Evolutionary conservation across 257 asterid genomes (phyloP).

Genomic region (Solanum bulbocastanum): DNA sequence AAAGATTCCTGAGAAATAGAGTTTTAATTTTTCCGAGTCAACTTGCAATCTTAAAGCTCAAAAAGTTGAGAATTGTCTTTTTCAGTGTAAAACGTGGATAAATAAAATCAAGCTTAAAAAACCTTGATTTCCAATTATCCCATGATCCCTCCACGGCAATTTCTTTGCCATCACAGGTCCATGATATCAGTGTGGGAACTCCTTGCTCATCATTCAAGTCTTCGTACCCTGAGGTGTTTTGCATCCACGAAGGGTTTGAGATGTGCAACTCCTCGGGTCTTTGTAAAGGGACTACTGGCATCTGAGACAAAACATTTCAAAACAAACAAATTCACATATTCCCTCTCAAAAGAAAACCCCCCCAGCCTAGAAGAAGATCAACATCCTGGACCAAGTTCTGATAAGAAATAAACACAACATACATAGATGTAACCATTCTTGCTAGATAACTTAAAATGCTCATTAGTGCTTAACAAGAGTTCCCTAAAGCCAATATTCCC

Average conservation of each 20-base stretch:
- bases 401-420: not conserved
- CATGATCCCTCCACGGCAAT: slow-evolving; percentile 95
- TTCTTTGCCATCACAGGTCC: slow-evolving; percentile 83
- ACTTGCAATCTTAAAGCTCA: slow-evolving; percentile 5
- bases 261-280: slow-evolving; percentile 80
- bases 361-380: not conserved
- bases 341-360: not conserved
- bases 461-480: not conserved
- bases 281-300: slow-evolving; percentile 87
- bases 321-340: not conserved
- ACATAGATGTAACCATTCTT: not conserved
- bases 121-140: slow-evolving; percentile 98
- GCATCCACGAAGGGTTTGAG: slow-evolving; percentile 93
- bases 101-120: not conserved
- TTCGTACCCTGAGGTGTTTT: slow-evolving; percentile 51
- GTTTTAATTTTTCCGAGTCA: not conserved
- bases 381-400: not conserved
- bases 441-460: not conserved
- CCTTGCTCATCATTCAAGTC: slow-evolving; percentile 58
- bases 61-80: not conserved
- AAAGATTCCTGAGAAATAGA: slow-evolving; percentile 47
- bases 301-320: slow-evolving; percentile 27
- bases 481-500: not conserved
- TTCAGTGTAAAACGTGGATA: not conserved
- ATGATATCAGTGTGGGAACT: slow-evolving; percentile 88